Evolutionary conservation across 2,329 filamentous ascomycete species (phyloP), one percentile per base, ranked within the genome.

Genomic region (Claviceps sp.): DNA sequence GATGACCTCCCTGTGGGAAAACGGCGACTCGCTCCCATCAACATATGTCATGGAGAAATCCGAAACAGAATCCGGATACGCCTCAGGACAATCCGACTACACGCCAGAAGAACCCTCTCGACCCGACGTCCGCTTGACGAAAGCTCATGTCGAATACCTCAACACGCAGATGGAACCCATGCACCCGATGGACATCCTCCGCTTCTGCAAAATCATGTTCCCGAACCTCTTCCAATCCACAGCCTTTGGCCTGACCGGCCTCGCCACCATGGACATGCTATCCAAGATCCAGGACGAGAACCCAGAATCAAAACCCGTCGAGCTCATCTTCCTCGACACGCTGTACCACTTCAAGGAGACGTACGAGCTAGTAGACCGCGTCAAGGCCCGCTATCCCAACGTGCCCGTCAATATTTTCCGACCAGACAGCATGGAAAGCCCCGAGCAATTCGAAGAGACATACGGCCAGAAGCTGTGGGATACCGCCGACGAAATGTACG

Each of bases 161-260:
- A 98, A 98, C 76, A 72, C 82, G 57, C 89, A 95, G 69, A 74
- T 98, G 60, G 87, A 93, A 68, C 79, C 84, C 64, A 86, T 97
- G 68, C 82, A 90, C 65, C 88, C 93, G 55, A 77, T 91, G 77
- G 91, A 96, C 58, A 85, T 97, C 61, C 79, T 98, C 55, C 85
- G 83, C 71, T 96, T 95, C 86, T 89, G 85, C 76, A 86, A 91
- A 65, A 84, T 87, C 61, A 85, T 91, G 61, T 85, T 98, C 62
- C 93, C 93, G 62, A 85, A 85, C 65, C 81, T 97, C 45, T 96
- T 81, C 72, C 87, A 93, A 70, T 88, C 86, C 44, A 91, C 87
- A 13, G 87, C 87, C 52, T 91, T 91, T 64, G 87, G 87, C 50
- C 71, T 91, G 56, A 87, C 86, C 1, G 88, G 88, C 44, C 81